phyloP scores from a whole-genome alignment of 306 rosid genomes.

The Sindora glabra region DNA sequence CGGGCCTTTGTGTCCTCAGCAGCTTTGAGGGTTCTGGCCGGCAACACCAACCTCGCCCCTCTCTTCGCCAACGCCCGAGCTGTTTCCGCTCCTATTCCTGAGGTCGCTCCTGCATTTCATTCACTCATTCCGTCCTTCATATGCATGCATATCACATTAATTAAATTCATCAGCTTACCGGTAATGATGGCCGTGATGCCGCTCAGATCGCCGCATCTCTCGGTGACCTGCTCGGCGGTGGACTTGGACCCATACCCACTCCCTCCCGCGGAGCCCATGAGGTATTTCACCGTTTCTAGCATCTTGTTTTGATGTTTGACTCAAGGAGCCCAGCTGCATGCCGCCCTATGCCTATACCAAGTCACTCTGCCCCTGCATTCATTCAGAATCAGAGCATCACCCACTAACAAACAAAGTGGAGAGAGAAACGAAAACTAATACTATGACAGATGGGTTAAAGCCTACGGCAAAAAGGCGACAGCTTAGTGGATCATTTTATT shows the following conservation, averaged over 20 bases:
- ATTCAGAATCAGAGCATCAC: too few species aligned
- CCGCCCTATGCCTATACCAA: too few species aligned
- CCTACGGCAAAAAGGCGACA: neutral
- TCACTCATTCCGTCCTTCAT: too few species aligned
- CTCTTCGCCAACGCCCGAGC: conserved; percentile 77
- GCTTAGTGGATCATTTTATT: too few species aligned
- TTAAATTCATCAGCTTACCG: conserved; percentile 22
- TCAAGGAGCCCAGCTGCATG: too few species aligned
- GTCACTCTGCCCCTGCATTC: too few species aligned
- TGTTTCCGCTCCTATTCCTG: conserved; percentile 93
- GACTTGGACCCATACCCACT: conserved; percentile 81
- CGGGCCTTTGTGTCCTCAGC: conserved; percentile 68
- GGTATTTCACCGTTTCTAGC: conserved; percentile 60
- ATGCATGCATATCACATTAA: neutral
- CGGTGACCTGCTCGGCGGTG: conserved; percentile 73
- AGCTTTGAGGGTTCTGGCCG: conserved; percentile 61
- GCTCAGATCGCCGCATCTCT: conserved; percentile 31
- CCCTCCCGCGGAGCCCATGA: conserved; percentile 63
- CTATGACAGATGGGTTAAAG: neutral
- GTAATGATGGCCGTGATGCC: conserved; percentile 79
- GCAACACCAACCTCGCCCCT: conserved; percentile 71
- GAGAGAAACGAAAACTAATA: too few species aligned
- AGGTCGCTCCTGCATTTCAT: conserved; percentile 56
- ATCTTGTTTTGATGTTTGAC: neutral
- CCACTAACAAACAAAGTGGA: too few species aligned